Percentiles rank a stretch among this genome's conserved stretches.
These are phyloP conservation scores for Neodidymelliopsis sp. DNA, from an alignment of 2,329 filamentous ascomycete genomes.

Conservation along the genomic window DNA sequence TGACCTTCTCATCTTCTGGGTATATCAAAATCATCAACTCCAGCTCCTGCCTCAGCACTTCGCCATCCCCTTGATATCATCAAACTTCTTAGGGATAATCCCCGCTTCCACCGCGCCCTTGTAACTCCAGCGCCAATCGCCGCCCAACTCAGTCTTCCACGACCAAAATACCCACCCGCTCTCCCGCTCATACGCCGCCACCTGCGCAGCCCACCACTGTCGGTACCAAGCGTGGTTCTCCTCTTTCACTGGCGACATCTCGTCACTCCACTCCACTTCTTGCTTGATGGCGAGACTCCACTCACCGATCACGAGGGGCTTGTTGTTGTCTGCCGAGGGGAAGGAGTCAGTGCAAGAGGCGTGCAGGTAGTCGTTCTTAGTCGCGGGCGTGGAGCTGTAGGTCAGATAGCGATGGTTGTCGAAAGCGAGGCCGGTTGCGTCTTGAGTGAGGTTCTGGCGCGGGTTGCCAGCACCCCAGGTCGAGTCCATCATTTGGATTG, in stretches of 20 bases:
- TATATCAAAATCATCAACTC: no score
- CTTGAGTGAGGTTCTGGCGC: constrained; percentile 53
- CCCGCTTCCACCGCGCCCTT: constrained; percentile 24
- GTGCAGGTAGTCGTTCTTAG: constrained; percentile 58
- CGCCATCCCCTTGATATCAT: neutral
- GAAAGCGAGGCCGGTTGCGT: constrained; percentile 56
- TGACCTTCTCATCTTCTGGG: no score
- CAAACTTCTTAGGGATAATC: constrained; percentile 2
- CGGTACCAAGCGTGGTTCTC: constrained; percentile 60
- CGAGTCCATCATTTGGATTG: constrained; percentile 63
- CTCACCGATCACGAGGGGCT: constrained; percentile 65
- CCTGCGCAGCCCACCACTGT: constrained; percentile 65
- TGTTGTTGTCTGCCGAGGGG: constrained; percentile 46
- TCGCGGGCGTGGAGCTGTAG: constrained; percentile 49
- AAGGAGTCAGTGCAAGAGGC: constrained; percentile 58
- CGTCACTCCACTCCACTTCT: constrained; percentile 55
- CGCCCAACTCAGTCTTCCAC: constrained; percentile 61
- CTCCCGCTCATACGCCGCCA: constrained; percentile 61
- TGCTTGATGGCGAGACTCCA: constrained; percentile 64
- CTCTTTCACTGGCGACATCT: constrained; percentile 49
- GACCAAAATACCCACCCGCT: constrained; percentile 68
- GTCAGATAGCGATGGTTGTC: constrained; percentile 68
- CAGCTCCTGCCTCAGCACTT: constrained; percentile 1
- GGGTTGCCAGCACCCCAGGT: constrained; percentile 66
- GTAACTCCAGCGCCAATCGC: constrained; percentile 61